A percentile compares a stretch with the other conserved stretches of the same genome.
These are phyloP conservation scores for Sporothrix dimorphospora DNA, from an alignment of 2,329 filamentous ascomycete species.

Conservation along the genomic window DNA sequence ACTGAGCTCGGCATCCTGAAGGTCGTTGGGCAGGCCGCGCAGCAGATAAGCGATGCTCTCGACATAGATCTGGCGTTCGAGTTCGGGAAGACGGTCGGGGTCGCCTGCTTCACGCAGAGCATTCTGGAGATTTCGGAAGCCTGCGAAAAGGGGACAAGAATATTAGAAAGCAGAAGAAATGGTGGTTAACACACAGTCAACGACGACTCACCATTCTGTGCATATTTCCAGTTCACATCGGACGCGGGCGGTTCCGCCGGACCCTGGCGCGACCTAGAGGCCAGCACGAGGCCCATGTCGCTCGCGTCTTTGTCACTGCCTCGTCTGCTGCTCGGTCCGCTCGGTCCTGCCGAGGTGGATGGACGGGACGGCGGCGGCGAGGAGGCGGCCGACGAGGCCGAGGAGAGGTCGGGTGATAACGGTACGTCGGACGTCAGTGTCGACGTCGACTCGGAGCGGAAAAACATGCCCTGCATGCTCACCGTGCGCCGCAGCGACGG, in stretches of 20 bases:
- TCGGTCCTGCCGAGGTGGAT: conserved; percentile 23
- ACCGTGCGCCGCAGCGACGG: conserved; percentile 31
- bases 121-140: conserved; percentile 32
- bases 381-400: conserved; percentile 18
- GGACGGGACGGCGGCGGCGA: conserved; percentile 27
- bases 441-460: conserved; percentile 25
- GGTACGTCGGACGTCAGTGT: conserved; percentile 8
- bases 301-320: conserved; percentile 14
- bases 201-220: conserved; percentile 30
- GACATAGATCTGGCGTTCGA: conserved; percentile 65
- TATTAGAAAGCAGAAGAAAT: background rate
- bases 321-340: conserved; percentile 19
- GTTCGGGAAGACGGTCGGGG: conserved; percentile 39
- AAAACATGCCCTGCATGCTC: conserved; percentile 26
- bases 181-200: background rate
- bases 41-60: conserved; percentile 66
- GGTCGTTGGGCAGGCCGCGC: conserved; percentile 61
- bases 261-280: background rate
- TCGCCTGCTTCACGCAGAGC: conserved; percentile 33
- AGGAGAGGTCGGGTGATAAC: conserved; percentile 12
- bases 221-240: conserved; percentile 35
- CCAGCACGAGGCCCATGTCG: conserved; percentile 28
- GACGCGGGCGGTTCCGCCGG: background rate
- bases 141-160: background rate
- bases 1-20: conserved; percentile 58